A percentile compares a stretch with the other conserved stretches of the same genome.
These are phyloP conservation scores for Calocybe indica DNA, from an alignment of 768 basidiomycete genomes.

Conservation along the genomic window DNA sequence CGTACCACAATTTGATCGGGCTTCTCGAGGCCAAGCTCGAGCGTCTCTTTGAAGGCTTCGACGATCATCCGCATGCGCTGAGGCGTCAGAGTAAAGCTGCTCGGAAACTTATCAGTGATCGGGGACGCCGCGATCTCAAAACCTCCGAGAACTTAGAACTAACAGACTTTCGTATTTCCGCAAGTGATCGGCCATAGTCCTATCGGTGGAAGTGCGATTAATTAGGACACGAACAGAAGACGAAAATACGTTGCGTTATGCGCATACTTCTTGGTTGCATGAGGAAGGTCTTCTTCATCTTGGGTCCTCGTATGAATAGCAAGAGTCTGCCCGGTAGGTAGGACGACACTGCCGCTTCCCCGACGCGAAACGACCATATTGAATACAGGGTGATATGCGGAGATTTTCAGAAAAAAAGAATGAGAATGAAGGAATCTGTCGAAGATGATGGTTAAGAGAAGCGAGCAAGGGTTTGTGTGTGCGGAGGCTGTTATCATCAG, in stretches of 20 bases:
- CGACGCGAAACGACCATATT: slow-evolving; percentile 67
- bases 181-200: slow-evolving; percentile 92
- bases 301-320: slow-evolving; percentile 87
- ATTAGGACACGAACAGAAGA: background rate
- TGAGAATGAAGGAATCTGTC: no score
- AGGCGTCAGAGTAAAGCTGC: slow-evolving; percentile 79
- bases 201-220: slow-evolving; percentile 20
- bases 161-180: slow-evolving; percentile 84
- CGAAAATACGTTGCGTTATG: no score
- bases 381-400: background rate
- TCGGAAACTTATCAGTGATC: background rate
- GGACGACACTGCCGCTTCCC: slow-evolving; percentile 68
- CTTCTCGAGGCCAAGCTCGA: slow-evolving; percentile 83
- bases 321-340: slow-evolving; percentile 72
- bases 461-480: no score
- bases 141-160: slow-evolving; percentile 25
- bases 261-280: slow-evolving; percentile 87
- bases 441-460: no score
- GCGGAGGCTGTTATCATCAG: no score
- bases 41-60: slow-evolving; percentile 88
- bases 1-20: slow-evolving; percentile 83
- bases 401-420: no score
- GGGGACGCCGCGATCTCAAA: slow-evolving; percentile 1
- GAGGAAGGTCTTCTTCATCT: slow-evolving; percentile 82
- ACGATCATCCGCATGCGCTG: slow-evolving; percentile 96